phyloP scores from a whole-genome alignment of 2,329 filamentous ascomycete genomes.

The Lasiodiplodia citricola region DNA sequence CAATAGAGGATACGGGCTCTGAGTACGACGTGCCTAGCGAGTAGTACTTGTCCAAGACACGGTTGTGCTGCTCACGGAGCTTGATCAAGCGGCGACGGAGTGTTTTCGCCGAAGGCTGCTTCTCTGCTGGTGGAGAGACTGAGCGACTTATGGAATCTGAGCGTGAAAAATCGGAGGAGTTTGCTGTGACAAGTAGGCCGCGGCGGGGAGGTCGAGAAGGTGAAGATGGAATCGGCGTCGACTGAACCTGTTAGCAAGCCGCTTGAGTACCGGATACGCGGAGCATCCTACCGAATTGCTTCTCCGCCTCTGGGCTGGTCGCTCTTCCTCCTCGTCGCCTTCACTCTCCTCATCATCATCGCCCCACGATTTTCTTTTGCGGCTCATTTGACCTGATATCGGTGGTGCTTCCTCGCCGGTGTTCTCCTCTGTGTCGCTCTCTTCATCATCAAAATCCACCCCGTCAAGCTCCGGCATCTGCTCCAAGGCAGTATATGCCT shows the following conservation, averaged over 20 bases:
- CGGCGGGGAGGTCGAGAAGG: slow-evolving; percentile 65
- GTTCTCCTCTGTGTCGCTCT: slow-evolving; percentile 56
- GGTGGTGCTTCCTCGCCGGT: slow-evolving; percentile 36
- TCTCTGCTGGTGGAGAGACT: slow-evolving; percentile 44
- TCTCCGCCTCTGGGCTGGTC: slow-evolving; percentile 78
- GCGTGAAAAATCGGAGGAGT: slow-evolving; percentile 47
- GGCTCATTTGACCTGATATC: slow-evolving; percentile 42
- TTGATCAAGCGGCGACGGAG: slow-evolving; percentile 76
- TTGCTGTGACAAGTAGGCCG: slow-evolving; percentile 57
- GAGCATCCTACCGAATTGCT: slow-evolving; percentile 79
- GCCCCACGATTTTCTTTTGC: slow-evolving; percentile 49
- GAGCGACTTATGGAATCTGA: slow-evolving; percentile 46
- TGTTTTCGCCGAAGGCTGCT: slow-evolving; percentile 71
- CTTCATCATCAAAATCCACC: slow-evolving; percentile 66
- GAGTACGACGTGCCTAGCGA: slow-evolving; percentile 86
- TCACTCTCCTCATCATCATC: slow-evolving; percentile 67
- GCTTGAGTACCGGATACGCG: slow-evolving; percentile 19
- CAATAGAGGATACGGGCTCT: slow-evolving; percentile 90
- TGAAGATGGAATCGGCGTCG: slow-evolving; percentile 71
- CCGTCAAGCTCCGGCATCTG: slow-evolving; percentile 92
- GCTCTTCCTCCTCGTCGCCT: slow-evolving; percentile 72
- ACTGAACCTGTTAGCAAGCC: slow-evolving; percentile 49
- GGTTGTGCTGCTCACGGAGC: slow-evolving; percentile 78
- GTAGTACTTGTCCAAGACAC: slow-evolving; percentile 81
- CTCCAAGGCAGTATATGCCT: slow-evolving; percentile 82